Percentiles rank a stretch among this genome's conserved stretches.
These are phyloP conservation scores for Kodamaea leandrae DNA, from an alignment of 805 yeast genomes.

Conservation along the genomic window DNA sequence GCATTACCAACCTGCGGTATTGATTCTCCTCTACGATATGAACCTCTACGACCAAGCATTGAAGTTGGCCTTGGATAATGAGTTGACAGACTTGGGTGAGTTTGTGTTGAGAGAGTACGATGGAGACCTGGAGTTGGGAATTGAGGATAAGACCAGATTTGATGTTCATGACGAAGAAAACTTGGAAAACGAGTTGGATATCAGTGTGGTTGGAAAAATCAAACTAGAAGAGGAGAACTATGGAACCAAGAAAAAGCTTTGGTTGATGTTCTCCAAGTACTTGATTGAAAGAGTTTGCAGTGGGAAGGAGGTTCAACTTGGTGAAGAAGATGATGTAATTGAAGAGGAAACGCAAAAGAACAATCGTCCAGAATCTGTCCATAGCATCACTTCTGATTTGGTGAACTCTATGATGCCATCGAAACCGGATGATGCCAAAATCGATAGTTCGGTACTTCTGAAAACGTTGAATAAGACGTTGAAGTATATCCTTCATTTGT, in stretches of 20 bases:
- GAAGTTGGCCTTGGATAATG: conserved; percentile 61
- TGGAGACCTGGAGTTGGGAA: conserved; percentile 11
- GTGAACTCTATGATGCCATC: conserved; percentile 8
- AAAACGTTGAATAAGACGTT: conserved; percentile 24
- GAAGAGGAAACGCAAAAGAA: conserved; percentile 2
- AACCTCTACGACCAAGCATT: conserved; percentile 79
- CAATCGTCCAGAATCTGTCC: conserved; percentile 5
- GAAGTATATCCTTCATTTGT: conserved; percentile 31
- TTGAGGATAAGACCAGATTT: neutral
- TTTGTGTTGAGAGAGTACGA: conserved; percentile 34
- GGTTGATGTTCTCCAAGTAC: conserved; percentile 64
- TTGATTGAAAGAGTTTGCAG: conserved; percentile 36
- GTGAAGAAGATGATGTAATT: conserved; percentile 1
- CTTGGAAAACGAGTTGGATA: conserved; percentile 40
- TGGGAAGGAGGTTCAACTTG: conserved; percentile 11
- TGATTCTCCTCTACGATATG: conserved; percentile 63
- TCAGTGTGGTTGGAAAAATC: conserved; percentile 27
- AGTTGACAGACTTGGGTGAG: conserved; percentile 53
- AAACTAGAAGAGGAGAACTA: conserved; percentile 35
- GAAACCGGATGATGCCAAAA: conserved; percentile 9
- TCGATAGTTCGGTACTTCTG: conserved; percentile 21
- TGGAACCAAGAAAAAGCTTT: conserved; percentile 59
- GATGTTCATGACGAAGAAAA: conserved; percentile 7
- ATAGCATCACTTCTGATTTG: conserved; percentile 15
- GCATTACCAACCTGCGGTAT: conserved; percentile 64